Percentiles rank a stretch among this genome's conserved stretches.
Evolutionary conservation across 2,329 filamentous ascomycete species (phyloP).

Genomic region (Aspergillus ibericus): DNA sequence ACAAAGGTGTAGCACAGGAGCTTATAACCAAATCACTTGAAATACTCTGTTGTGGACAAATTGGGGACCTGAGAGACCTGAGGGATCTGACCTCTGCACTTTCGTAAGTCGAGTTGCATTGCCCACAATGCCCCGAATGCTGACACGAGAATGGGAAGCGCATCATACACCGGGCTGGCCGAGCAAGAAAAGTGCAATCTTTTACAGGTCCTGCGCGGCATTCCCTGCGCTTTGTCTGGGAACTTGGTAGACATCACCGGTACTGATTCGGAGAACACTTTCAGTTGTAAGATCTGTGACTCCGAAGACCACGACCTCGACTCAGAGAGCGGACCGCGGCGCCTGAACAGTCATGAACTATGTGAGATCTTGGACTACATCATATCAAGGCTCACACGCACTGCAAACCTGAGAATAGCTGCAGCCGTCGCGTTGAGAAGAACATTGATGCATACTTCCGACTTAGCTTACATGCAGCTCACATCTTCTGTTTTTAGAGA

Average conservation of each 20-base stretch:
- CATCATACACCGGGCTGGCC: conserved; percentile 48
- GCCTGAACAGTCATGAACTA: conserved; percentile 32
- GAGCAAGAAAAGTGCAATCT: conserved; percentile 54
- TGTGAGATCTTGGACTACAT: conserved; percentile 47
- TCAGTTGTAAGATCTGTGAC: conserved; percentile 43
- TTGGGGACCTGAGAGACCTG: conserved; percentile 41
- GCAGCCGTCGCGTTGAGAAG: conserved; percentile 71
- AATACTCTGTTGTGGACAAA: conserved; percentile 37
- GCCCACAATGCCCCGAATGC: neutral
- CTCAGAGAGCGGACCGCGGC: conserved; percentile 12
- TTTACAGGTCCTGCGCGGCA: conserved; percentile 57
- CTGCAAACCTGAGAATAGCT: conserved; percentile 63
- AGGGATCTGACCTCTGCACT: conserved; percentile 46
- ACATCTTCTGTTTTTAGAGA: conserved; percentile 68
- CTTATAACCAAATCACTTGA: conserved; percentile 35
- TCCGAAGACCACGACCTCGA: conserved; percentile 22
- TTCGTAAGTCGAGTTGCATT: conserved; percentile 46
- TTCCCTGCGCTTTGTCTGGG: conserved; percentile 58
- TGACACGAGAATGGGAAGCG: conserved; percentile 28
- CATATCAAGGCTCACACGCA: conserved; percentile 45
- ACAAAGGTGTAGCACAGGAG: conserved; percentile 26
- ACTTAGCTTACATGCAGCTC: conserved; percentile 63
- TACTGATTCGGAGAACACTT: conserved; percentile 20
- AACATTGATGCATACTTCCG: conserved; percentile 66
- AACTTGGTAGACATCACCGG: conserved; percentile 40